Evolutionary conservation across 768 basidiomycete species (phyloP), one percentile per base, ranked within the genome.

Genomic region (Suillus variegatus): DNA sequence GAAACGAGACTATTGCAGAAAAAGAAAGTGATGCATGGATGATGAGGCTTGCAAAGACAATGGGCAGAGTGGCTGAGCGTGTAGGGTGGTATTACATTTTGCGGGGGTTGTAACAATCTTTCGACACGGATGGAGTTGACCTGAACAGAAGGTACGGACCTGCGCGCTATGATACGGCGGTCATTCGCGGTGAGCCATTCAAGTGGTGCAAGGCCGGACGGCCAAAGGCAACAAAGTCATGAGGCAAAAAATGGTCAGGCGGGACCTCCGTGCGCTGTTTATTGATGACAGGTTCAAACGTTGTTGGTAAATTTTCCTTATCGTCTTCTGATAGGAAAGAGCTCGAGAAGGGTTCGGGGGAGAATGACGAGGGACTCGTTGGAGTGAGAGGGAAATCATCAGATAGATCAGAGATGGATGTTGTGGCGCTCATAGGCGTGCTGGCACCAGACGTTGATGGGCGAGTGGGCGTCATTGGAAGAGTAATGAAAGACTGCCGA

Each of bases 301-400:
- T 82, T 55, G 86, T 82, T 28, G 86, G 83, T 64, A 88, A 78
- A 71, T 94, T 94, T 81, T 94, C 92, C 83, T 94, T 94, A 78
- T 93, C 89, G 67, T 88, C 87, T 61, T 89, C 88, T 72, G 75
- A 82, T 76, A 84, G 78, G 73, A 86, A 85, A 3, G 85, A 81
- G 70, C 90, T 87, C 64, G 87, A 88, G 72, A 87, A 83, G 14
- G 74, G 73, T 64, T 78, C 78, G 9, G 77, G 72, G 40, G 75
- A 77, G 67, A 81, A 73, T 70, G 78, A 77, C 14, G 78, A 80
- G 70, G 92, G 91, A 49, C 90, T 93, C 57, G 88, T 86, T 6
- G 93, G 93, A 14, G 93, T 94, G 69, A 87, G 80, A 13, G 93
- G 93, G 85, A 93, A 91, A 72, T 94, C 92, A 69, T 93, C 92